Percentiles rank a stretch among this genome's conserved stretches.
phyloP scores from a whole-genome alignment of 2,329 filamentous ascomycete species.

The Colletotrichum liriopes region DNA sequence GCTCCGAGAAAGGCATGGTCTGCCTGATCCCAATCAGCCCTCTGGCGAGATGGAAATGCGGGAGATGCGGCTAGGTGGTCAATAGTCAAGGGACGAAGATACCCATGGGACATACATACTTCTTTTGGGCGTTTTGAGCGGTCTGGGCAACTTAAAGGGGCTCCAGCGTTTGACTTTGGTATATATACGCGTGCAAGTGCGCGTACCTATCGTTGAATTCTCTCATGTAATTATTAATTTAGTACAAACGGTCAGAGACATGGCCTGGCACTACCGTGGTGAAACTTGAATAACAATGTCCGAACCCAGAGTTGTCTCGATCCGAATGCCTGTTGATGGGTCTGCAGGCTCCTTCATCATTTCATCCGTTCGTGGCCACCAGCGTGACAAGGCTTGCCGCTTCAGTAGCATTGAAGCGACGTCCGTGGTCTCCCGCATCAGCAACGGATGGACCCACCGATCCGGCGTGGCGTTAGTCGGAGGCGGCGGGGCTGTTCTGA shows the following conservation, averaged over 20 bases:
- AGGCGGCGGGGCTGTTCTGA: neutral
- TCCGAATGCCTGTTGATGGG: neutral
- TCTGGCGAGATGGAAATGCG: constrained; percentile 51
- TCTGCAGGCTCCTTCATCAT: neutral
- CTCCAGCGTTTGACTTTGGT: neutral
- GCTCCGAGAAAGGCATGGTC: constrained; percentile 63
- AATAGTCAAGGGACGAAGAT: constrained; percentile 22
- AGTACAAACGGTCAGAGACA: neutral
- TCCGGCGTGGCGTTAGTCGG: neutral
- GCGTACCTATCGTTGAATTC: neutral
- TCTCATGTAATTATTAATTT: constrained; percentile 24
- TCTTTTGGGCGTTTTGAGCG: constrained; percentile 13
- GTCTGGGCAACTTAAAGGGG: neutral
- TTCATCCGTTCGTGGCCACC: neutral
- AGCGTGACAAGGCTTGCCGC: neutral
- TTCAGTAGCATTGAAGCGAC: neutral
- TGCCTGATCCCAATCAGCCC: constrained; percentile 48
- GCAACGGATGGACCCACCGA: neutral
- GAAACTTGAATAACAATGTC: neutral
- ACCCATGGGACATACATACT: constrained; percentile 3
- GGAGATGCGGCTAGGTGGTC: constrained; percentile 33
- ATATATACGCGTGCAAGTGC: neutral
- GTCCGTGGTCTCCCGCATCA: neutral
- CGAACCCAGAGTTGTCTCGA: neutral
- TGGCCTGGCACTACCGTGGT: neutral